Percentiles rank a stretch among this genome's conserved stretches.
Evolutionary conservation across 2,329 filamentous ascomycete genomes (phyloP).

Genomic region (Amylocarpus encephaloides): DNA sequence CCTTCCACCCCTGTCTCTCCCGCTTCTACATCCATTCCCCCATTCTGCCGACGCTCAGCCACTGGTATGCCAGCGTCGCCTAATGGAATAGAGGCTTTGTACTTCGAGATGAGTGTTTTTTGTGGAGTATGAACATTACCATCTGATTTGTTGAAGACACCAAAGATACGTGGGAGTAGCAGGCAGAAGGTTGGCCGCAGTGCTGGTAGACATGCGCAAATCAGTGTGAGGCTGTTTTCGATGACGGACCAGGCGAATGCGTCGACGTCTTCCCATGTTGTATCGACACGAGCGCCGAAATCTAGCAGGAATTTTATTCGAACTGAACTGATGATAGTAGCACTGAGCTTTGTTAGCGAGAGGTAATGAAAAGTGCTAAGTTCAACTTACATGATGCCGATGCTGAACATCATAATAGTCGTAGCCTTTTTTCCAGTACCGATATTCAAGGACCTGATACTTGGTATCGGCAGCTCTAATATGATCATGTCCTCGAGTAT

Average conservation of each 20-base stretch:
- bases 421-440: constrained; percentile 62
- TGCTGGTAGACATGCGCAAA: constrained; percentile 3
- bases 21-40: too few relatives aligned
- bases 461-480: constrained; percentile 57
- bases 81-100: too few relatives aligned
- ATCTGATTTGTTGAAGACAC: background rate
- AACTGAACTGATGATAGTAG: constrained; percentile 19
- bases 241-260: constrained; percentile 3
- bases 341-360: constrained; percentile 4
- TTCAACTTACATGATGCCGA: constrained; percentile 54
- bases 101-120: too few relatives aligned
- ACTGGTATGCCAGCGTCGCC: too few relatives aligned
- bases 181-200: constrained; percentile 1
- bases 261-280: constrained; percentile 9
- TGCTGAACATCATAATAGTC: constrained; percentile 58
- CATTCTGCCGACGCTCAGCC: too few relatives aligned
- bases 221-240: background rate
- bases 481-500: constrained; percentile 62
- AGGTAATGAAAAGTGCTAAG: background rate
- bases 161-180: background rate
- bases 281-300: constrained; percentile 14
- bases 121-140: too few relatives aligned
- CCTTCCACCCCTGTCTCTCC: too few relatives aligned
- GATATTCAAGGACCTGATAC: constrained; percentile 55
- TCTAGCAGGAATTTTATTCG: constrained; percentile 16